Evolutionary conservation across 495 filamentous ascomycete genomes (phyloP).

Genomic region (Hypoxylon subgilvum): DNA sequence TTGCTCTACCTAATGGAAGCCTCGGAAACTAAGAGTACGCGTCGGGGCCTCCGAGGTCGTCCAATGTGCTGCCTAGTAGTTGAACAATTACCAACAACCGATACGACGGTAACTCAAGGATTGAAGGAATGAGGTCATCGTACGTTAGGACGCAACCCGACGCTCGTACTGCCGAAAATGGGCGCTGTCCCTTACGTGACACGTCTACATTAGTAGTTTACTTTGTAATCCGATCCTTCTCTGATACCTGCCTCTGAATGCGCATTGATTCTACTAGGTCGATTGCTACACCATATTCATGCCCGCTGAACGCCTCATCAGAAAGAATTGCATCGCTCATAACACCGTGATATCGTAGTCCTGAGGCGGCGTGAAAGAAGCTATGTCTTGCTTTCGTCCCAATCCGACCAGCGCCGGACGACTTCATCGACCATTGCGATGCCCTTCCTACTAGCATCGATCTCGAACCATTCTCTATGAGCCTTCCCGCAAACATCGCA

Average conservation of each 20-base stretch:
- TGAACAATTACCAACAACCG: slow-evolving; percentile 1
- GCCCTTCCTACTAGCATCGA: slow-evolving; percentile 73
- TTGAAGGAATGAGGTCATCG: slow-evolving; percentile 16
- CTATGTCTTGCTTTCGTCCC: slow-evolving; percentile 58
- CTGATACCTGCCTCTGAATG: slow-evolving; percentile 11
- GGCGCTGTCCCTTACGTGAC: slow-evolving; percentile 3
- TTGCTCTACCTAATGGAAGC: background rate
- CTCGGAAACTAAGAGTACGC: background rate
- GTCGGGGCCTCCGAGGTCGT: no score
- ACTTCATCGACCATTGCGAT: slow-evolving; percentile 81
- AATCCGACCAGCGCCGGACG: slow-evolving; percentile 83
- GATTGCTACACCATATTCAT: slow-evolving; percentile 7
- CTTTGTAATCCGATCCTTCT: slow-evolving; percentile 3
- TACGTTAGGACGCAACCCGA: slow-evolving; percentile 4
- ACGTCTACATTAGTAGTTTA: no score
- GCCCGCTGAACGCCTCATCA: slow-evolving; percentile 12
- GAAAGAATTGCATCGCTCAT: background rate
- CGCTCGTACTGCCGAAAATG: slow-evolving; percentile 14
- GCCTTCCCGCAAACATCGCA: slow-evolving; percentile 84
- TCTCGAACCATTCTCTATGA: slow-evolving; percentile 96
- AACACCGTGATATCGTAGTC: slow-evolving; percentile 12
- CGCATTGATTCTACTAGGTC: slow-evolving; percentile 4
- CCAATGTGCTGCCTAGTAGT: background rate
- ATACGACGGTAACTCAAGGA: slow-evolving; percentile 8
- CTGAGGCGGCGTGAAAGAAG: background rate